Conservation (phyloP, 2,329 filamentous ascomycete species). For the Cladosporium sp. region DNA sequence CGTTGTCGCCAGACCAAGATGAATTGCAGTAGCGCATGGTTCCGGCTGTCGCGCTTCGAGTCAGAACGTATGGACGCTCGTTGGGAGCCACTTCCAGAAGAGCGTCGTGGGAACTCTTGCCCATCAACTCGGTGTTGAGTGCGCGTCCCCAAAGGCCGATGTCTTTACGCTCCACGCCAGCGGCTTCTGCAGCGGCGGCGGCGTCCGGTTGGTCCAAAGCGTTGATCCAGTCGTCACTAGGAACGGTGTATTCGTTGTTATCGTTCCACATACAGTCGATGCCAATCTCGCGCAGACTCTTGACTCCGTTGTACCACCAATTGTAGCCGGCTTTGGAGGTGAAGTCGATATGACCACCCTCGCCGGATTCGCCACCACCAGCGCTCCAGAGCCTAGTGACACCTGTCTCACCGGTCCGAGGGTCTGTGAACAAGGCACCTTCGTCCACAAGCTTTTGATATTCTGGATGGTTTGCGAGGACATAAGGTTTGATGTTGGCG, state of each 20-base stretch:
- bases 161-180: conserved; percentile 39
- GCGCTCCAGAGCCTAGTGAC: conserved; percentile 66
- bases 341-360: conserved; percentile 70
- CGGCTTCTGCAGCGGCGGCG: conserved; percentile 27
- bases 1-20: conserved; percentile 71
- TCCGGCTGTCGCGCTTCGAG: conserved; percentile 64
- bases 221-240: conserved; percentile 61
- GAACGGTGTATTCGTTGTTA: conserved; percentile 69
- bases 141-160: conserved; percentile 66
- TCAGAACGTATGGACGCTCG: conserved; percentile 62
- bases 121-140: conserved; percentile 66
- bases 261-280: conserved; percentile 77
- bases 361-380: conserved; percentile 63
- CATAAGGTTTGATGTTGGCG: conserved; percentile 69
- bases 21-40: conserved; percentile 67
- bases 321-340: conserved; percentile 61
- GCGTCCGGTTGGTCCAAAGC: conserved; percentile 45
- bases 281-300: conserved; percentile 56
- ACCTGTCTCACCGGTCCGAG: conserved; percentile 41
- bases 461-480: conserved; percentile 62
- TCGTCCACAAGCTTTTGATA: conserved; percentile 57
- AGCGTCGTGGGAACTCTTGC: conserved; percentile 65
- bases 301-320: conserved; percentile 68
- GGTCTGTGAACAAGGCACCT: conserved; percentile 62
- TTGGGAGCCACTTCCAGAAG: conserved; percentile 55